Conservation (phyloP, 495 filamentous ascomycete species). For the Friedmanniomyces endolithicus region DNA sequence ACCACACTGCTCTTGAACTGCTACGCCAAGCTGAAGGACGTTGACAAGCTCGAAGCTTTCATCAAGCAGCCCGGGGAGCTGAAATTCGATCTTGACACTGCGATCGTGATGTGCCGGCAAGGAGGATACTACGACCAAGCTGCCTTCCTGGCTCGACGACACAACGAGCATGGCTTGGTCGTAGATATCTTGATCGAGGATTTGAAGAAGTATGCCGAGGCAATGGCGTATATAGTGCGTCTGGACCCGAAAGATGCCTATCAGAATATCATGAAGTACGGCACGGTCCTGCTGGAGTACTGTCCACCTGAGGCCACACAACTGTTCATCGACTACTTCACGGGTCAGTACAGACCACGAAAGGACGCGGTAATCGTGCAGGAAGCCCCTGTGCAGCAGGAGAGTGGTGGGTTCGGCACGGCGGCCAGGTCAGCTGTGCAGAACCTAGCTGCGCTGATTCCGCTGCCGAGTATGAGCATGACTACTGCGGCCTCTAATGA, state of each 20-base stretch:
- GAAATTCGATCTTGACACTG: slow-evolving; percentile 94
- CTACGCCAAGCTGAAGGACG: slow-evolving; percentile 94
- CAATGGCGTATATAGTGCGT: slow-evolving; percentile 79
- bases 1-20: slow-evolving; percentile 91
- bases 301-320: slow-evolving; percentile 68
- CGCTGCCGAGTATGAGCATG: slow-evolving; percentile 70
- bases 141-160: slow-evolving; percentile 86
- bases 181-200: slow-evolving; percentile 94
- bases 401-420: slow-evolving; percentile 28
- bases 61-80: slow-evolving; percentile 91
- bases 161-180: slow-evolving; percentile 85
- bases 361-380: slow-evolving; percentile 46
- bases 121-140: slow-evolving; percentile 97
- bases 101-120: slow-evolving; percentile 94
- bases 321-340: slow-evolving; percentile 87
- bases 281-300: slow-evolving; percentile 74
- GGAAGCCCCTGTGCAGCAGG: slow-evolving; percentile 41
- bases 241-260: slow-evolving; percentile 74
- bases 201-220: slow-evolving; percentile 74
- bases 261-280: slow-evolving; percentile 86
- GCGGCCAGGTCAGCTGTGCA: slow-evolving; percentile 55
- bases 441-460: slow-evolving; percentile 70
- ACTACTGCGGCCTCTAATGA: slow-evolving; percentile 25
- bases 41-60: slow-evolving; percentile 86
- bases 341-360: slow-evolving; percentile 64